Evolutionary conservation across 2,329 filamentous ascomycete genomes (phyloP).

Genomic region (Talaromyces funiculosus): DNA sequence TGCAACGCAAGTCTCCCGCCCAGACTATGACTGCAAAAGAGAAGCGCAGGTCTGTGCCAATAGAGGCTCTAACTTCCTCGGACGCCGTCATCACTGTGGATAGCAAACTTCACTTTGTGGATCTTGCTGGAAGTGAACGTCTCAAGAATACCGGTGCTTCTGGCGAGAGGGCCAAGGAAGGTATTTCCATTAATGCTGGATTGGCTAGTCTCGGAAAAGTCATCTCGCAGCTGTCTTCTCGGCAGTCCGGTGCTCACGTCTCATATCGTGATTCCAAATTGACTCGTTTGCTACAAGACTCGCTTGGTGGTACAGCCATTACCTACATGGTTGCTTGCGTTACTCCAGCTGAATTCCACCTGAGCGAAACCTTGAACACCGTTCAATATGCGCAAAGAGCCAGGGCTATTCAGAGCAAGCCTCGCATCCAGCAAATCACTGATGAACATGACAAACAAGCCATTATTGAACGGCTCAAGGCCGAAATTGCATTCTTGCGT

Average conservation of each 20-base stretch:
- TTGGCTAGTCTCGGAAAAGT: conserved; percentile 94
- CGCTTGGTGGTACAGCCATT: conserved; percentile 90
- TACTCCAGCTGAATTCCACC: conserved; percentile 90
- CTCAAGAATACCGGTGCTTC: conserved; percentile 96
- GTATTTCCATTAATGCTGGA: conserved; percentile 96
- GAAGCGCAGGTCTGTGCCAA: conserved; percentile 79
- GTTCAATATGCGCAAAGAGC: conserved; percentile 96
- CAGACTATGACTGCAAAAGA: conserved; percentile 55
- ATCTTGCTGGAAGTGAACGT: conserved; percentile 92
- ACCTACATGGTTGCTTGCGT: conserved; percentile 99
- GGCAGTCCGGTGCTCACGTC: conserved; percentile 79
- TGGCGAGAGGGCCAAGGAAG: conserved; percentile 88
- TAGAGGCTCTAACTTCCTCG: conserved; percentile 67
- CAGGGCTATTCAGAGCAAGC: conserved; percentile 94
- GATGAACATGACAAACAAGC: conserved; percentile 94
- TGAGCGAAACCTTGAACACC: conserved; percentile 96
- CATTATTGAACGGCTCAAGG: conserved; percentile 85
- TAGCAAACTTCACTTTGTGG: conserved; percentile 98
- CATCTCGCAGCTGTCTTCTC: conserved; percentile 93
- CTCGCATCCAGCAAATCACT: conserved; percentile 80
- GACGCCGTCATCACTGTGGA: conserved; percentile 72
- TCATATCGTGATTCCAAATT: conserved; percentile 98
- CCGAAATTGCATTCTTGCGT: conserved; percentile 86
- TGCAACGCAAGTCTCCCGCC: conserved; percentile 62
- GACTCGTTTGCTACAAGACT: conserved; percentile 91